These are phyloP conservation scores for Verticillium klebahnii DNA, from an alignment of 2,329 filamentous ascomycete species.

Conservation along the genomic window DNA sequence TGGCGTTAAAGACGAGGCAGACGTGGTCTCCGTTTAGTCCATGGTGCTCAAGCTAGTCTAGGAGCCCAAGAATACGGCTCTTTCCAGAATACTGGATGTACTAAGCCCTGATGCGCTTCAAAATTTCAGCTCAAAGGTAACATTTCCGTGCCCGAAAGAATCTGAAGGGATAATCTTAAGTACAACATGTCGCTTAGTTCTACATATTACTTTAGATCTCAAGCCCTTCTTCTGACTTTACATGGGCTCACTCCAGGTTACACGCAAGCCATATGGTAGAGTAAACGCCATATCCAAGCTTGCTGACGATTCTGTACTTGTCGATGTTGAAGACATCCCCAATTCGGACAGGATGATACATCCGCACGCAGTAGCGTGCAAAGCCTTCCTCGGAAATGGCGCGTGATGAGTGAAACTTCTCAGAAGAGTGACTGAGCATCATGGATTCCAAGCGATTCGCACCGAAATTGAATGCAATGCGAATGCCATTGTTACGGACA, in stretches of 20 bases:
- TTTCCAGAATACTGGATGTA: not conserved
- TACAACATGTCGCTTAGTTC: conserved; percentile 17
- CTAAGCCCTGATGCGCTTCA: conserved; percentile 9
- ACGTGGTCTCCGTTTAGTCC: conserved; percentile 26
- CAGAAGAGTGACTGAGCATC: not conserved
- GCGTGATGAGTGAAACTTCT: not conserved
- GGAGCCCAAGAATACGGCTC: no score
- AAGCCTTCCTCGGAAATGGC: conserved; percentile 9
- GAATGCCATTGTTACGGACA: not conserved
- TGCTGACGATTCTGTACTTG: conserved; percentile 17
- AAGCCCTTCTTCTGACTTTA: not conserved
- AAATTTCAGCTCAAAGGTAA: conserved; percentile 16
- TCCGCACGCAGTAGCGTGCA: no score
- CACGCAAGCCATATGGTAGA: conserved; percentile 20
- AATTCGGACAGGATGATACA: conserved; percentile 16
- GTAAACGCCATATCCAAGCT: conserved; percentile 18
- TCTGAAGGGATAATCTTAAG: conserved; percentile 21
- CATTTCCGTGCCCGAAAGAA: conserved; percentile 2
- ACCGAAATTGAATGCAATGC: not conserved
- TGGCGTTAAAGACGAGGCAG: conserved; percentile 24
- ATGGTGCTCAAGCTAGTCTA: conserved; percentile 20
- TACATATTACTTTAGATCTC: not conserved
- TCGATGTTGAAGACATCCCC: conserved; percentile 15
- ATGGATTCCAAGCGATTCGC: not conserved
- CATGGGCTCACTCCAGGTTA: conserved; percentile 8